These are phyloP conservation scores for Alternaria gansuensis DNA, from an alignment of 2,329 filamentous ascomycete species.

Conservation along the genomic window DNA sequence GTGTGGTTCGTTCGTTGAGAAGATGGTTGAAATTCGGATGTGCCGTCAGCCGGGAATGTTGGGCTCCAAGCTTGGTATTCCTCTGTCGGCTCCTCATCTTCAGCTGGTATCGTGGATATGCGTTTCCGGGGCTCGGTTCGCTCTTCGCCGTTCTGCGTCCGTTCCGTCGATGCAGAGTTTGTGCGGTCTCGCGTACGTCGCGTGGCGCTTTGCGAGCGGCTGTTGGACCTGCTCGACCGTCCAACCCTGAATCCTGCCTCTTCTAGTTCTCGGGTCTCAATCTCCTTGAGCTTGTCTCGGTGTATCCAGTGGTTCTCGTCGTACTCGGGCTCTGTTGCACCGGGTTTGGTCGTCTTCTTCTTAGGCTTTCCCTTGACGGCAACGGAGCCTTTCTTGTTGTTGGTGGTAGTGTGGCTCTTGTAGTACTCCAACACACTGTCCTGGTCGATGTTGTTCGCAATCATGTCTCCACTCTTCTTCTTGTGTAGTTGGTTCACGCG, in stretches of 20 bases:
- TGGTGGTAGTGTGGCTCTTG: constrained; percentile 36
- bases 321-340: constrained; percentile 36
- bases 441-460: constrained; percentile 55
- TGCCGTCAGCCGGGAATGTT: constrained; percentile 75
- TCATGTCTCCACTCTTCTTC: constrained; percentile 55
- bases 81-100: constrained; percentile 53
- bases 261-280: constrained; percentile 81
- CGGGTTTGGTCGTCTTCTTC: constrained; percentile 39
- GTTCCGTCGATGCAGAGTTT: constrained; percentile 44
- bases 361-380: constrained; percentile 35
- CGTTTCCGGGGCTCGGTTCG: constrained; percentile 41
- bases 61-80: constrained; percentile 69
- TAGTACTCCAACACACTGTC: constrained; percentile 61
- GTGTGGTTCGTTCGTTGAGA: constrained; percentile 61
- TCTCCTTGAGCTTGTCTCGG: constrained; percentile 81
- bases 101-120: constrained; percentile 54
- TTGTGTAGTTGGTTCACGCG: constrained; percentile 50
- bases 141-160: constrained; percentile 39
- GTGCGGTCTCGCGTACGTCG: constrained; percentile 42
- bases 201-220: constrained; percentile 47
- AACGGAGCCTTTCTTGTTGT: constrained; percentile 28
- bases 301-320: constrained; percentile 85
- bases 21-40: constrained; percentile 64
- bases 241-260: constrained; percentile 74
- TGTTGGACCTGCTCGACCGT: constrained; percentile 53